phyloP scores from a whole-genome alignment of 2,329 filamentous ascomycete species.

The Cylindrodendrum hubeiense region DNA sequence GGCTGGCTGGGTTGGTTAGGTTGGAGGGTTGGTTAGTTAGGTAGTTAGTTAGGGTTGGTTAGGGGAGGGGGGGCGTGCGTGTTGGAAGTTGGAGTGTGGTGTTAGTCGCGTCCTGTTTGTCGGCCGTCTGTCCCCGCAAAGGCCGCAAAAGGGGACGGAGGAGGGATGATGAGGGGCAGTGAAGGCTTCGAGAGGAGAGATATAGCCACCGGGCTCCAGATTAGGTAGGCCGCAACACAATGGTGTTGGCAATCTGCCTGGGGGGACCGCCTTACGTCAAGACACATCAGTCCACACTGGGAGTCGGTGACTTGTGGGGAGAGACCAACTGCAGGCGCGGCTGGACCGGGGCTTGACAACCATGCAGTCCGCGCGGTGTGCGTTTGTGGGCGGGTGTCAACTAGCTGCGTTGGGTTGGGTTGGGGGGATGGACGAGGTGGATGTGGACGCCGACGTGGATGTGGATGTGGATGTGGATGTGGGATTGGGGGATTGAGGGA shows the following conservation, averaged over 20 bases:
- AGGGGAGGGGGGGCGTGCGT: constrained; percentile 41
- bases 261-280: constrained; percentile 45
- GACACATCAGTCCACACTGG: constrained; percentile 43
- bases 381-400: constrained; percentile 28
- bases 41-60: constrained; percentile 36
- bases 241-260: constrained; percentile 35
- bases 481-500: constrained; percentile 38
- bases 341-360: constrained; percentile 30
- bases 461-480: constrained; percentile 28
- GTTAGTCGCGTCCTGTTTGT: constrained; percentile 39
- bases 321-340: constrained; percentile 39
- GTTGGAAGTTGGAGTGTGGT: constrained; percentile 40
- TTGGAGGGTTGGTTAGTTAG: constrained; percentile 42
- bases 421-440: constrained; percentile 30
- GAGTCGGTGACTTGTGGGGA: constrained; percentile 26
- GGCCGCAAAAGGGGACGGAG: constrained; percentile 34
- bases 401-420: constrained; percentile 32
- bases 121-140: constrained; percentile 42
- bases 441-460: constrained; percentile 8
- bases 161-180: constrained; percentile 32
- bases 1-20: constrained; percentile 41
- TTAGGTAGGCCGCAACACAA: constrained; percentile 42
- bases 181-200: constrained; percentile 38
- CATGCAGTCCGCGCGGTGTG: constrained; percentile 35
- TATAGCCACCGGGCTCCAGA: constrained; percentile 42